These are phyloP conservation scores for Salicornia ramosissima DNA, from an alignment of 148 eudicot species.

Conservation along the genomic window DNA sequence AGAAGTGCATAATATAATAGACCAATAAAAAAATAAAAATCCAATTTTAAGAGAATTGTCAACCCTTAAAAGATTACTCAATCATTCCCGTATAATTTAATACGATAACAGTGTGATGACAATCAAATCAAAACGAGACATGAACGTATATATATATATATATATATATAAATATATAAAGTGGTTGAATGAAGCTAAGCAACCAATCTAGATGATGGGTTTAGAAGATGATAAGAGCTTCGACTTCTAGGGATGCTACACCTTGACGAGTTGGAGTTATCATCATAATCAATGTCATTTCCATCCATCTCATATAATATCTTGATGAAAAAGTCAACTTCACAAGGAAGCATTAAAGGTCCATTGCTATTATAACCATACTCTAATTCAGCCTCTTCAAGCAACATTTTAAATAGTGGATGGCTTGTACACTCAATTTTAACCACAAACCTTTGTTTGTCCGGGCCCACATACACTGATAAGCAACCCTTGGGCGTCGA, in stretches of 20 bases:
- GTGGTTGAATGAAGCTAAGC: constrained; percentile 19
- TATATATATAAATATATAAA: not conserved
- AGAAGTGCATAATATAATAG: too few relatives aligned
- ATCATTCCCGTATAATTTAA: too few relatives aligned
- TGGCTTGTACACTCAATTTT: constrained; percentile 50
- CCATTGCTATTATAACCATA: constrained; percentile 59
- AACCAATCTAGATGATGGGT: constrained; percentile 20
- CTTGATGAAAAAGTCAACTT: constrained; percentile 45
- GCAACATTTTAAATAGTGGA: constrained; percentile 48
- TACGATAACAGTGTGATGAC: too few relatives aligned
- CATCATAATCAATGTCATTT: constrained; percentile 5
- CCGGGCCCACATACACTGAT: constrained; percentile 71
- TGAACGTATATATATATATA: too few relatives aligned
- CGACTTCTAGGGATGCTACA: constrained; percentile 25
- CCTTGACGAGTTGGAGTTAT: not conserved
- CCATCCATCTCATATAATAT: constrained; percentile 49
- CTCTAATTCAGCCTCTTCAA: constrained; percentile 67
- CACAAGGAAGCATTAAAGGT: constrained; percentile 65
- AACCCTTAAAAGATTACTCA: too few relatives aligned
- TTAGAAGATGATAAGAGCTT: constrained; percentile 35
- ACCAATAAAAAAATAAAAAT: too few relatives aligned
- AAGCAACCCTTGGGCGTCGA: constrained; percentile 58
- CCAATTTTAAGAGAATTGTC: too few relatives aligned
- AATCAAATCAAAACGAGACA: not conserved
- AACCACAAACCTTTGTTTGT: constrained; percentile 61